These are phyloP conservation scores for Euphorbia lathyris DNA, from an alignment of 345 rosid genomes.

Conservation along the genomic window DNA sequence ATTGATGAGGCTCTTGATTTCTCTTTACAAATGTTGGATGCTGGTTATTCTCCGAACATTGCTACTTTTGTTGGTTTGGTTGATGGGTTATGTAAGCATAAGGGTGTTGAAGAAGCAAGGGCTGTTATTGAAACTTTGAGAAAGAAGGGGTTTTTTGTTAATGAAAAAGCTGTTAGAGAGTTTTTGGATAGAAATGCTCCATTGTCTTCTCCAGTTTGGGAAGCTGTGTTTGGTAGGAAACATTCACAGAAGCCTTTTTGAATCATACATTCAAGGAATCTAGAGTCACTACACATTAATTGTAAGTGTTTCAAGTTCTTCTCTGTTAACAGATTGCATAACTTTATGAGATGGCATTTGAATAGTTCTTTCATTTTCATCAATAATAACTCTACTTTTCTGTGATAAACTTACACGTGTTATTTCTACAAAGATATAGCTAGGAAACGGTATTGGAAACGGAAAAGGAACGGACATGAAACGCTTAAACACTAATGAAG, in stretches of 20 bases:
- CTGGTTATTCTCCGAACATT: constrained; percentile 79
- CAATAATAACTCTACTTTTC: background rate
- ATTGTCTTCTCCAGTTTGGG: constrained; percentile 58
- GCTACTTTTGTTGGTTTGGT: constrained; percentile 83
- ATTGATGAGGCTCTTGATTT: constrained; percentile 63
- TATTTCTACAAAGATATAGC: no score
- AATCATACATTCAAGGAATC: background rate
- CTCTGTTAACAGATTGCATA: background rate
- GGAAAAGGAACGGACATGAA: no score
- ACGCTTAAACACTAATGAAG: no score
- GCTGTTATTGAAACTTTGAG: constrained; percentile 37
- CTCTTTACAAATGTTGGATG: constrained; percentile 71
- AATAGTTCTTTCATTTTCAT: background rate
- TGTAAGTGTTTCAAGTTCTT: constrained; percentile 2
- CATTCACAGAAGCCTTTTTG: constrained; percentile 33
- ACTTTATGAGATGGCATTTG: background rate
- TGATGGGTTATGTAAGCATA: constrained; percentile 60
- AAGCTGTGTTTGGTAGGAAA: constrained; percentile 68
- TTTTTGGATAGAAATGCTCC: constrained; percentile 74
- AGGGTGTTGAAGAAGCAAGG: constrained; percentile 59
- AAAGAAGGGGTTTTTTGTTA: constrained; percentile 60
- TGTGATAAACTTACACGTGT: no score
- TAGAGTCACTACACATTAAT: background rate
- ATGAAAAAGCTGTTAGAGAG: constrained; percentile 67
- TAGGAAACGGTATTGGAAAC: no score